These are phyloP conservation scores for Annulohypoxylon stygium DNA, from an alignment of 495 filamentous ascomycete genomes.

Conservation along the genomic window DNA sequence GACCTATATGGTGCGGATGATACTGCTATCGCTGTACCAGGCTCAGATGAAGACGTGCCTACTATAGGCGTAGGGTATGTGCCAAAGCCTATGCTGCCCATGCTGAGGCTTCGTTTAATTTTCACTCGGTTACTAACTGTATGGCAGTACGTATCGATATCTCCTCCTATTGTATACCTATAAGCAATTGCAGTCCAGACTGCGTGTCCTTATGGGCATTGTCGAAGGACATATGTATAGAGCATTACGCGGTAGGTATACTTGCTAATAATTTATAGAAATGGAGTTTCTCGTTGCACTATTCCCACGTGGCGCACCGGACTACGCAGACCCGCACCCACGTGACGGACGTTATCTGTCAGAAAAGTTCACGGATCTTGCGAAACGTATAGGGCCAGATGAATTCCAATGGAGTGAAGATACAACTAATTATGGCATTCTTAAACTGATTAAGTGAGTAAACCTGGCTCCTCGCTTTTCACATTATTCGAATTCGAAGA, in stretches of 20 bases:
- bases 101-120: neutral
- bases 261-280: constrained; percentile 21
- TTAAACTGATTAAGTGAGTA: constrained; percentile 24
- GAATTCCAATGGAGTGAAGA: no score
- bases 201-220: neutral
- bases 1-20: neutral
- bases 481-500: neutral
- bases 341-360: constrained; percentile 23
- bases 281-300: constrained; percentile 37
- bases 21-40: neutral
- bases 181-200: neutral
- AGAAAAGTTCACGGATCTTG: neutral
- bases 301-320: neutral
- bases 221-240: neutral
- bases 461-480: neutral
- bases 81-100: neutral
- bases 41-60: neutral
- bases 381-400: no score
- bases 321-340: constrained; percentile 23
- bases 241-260: neutral
- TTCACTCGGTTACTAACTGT: neutral
- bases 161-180: neutral
- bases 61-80: constrained; percentile 10
- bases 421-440: neutral
- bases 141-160: constrained; percentile 1